These are phyloP conservation scores for Elongisporangium senticosum DNA, from an alignment of 352 stramenopile genomes.

Conservation along the genomic window DNA sequence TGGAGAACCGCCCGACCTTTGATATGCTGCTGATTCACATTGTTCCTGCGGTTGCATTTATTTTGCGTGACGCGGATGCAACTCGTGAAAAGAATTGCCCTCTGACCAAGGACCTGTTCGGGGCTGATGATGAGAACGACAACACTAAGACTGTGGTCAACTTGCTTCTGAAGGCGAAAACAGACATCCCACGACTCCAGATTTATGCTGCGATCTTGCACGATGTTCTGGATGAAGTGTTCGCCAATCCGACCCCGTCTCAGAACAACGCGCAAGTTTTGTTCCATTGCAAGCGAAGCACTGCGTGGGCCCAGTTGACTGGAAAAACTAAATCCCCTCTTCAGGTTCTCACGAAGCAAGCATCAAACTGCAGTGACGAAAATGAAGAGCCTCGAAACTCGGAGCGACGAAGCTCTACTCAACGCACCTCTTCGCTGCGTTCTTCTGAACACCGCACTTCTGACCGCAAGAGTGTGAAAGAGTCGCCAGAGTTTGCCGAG, in stretches of 20 bases:
- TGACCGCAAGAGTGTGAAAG: not conserved
- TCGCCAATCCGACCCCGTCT: slow-evolving; percentile 47
- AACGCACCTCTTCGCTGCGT: not conserved
- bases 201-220: slow-evolving; percentile 77
- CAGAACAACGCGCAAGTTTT: slow-evolving; percentile 69
- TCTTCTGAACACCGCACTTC: not conserved
- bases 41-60: slow-evolving; percentile 71
- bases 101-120: slow-evolving; percentile 72
- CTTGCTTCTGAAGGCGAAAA: slow-evolving; percentile 51
- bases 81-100: slow-evolving; percentile 60
- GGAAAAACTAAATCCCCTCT: not conserved
- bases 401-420: not conserved
- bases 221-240: slow-evolving; percentile 72
- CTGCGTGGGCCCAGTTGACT: slow-evolving; percentile 50
- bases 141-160: slow-evolving; percentile 47
- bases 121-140: slow-evolving; percentile 27
- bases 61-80: slow-evolving; percentile 66
- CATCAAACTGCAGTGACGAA: not conserved
- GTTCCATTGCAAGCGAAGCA: slow-evolving; percentile 62
- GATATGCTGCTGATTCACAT: slow-evolving; percentile 87
- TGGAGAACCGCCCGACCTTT: slow-evolving; percentile 63
- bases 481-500: not conserved
- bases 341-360: not conserved
- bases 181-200: slow-evolving; percentile 55
- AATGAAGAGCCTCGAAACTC: not conserved